A percentile compares a stretch with the other conserved stretches of the same genome.
phyloP scores from a whole-genome alignment of 495 filamentous ascomycete species.

The Tirmania nivea region DNA sequence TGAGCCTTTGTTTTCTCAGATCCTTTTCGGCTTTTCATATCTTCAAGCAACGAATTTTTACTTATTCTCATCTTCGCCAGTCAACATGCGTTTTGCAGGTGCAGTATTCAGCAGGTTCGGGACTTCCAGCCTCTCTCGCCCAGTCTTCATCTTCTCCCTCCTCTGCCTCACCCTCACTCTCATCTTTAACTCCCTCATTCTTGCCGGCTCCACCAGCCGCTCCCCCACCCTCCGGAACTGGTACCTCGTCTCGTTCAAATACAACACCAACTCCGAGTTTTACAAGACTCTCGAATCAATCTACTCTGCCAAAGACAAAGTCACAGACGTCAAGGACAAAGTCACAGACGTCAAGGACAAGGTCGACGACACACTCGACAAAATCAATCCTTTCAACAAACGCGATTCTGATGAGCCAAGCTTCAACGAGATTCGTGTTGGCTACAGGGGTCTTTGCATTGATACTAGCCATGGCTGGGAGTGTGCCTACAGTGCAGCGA shows the following conservation, averaged over 20 bases:
- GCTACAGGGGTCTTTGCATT: constrained; percentile 15
- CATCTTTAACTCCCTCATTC: constrained; percentile 23
- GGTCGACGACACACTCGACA: constrained; percentile 8
- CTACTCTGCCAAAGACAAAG: background rate
- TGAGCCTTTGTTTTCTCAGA: too few relatives aligned
- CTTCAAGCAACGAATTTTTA: too few relatives aligned
- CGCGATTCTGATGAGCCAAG: background rate
- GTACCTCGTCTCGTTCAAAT: constrained; percentile 13
- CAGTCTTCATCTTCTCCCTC: constrained; percentile 8
- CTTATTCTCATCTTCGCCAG: background rate
- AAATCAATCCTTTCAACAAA: background rate
- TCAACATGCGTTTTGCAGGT: background rate
- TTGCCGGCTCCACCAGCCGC: constrained; percentile 4
- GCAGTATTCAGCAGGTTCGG: background rate
- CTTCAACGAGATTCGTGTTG: constrained; percentile 9
- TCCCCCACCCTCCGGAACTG: constrained; percentile 10
- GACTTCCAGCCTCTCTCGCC: background rate
- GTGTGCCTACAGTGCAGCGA: constrained; percentile 1
- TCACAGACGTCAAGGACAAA: constrained; percentile 1
- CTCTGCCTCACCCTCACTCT: constrained; percentile 14
- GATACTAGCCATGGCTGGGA: constrained; percentile 9
- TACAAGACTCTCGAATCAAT: background rate
- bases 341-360: constrained; percentile 3
- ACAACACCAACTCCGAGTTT: constrained; percentile 2
- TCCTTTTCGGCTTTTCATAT: too few relatives aligned